Conservation (phyloP, 768 basidiomycete genomes). For the Psilocybe azurescens region DNA sequence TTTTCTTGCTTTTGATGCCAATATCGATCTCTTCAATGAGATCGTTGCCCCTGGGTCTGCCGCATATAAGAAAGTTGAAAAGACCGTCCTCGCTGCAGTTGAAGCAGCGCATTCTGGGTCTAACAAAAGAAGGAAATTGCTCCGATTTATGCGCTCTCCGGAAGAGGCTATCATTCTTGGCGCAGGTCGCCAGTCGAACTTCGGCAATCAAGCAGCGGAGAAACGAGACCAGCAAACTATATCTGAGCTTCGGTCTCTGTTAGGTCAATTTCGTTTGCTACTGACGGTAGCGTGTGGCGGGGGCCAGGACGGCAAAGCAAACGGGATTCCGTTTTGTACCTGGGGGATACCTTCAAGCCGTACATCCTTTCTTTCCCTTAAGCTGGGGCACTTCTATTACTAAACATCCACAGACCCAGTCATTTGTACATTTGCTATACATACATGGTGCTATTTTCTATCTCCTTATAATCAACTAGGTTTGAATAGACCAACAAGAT, state of each 20-base stretch:
- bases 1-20: slow-evolving; percentile 53
- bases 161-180: background rate
- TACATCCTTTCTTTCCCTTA: slow-evolving; percentile 71
- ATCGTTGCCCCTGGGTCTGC: slow-evolving; percentile 42
- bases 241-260: slow-evolving; percentile 9
- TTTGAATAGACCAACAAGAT: too few species aligned
- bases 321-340: slow-evolving; percentile 52
- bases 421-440: slow-evolving; percentile 7
- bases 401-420: background rate
- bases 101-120: slow-evolving; percentile 4
- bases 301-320: slow-evolving; percentile 27
- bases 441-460: background rate
- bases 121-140: slow-evolving; percentile 10
- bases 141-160: slow-evolving; percentile 13
- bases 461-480: too few species aligned
- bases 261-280: slow-evolving; percentile 15
- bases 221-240: slow-evolving; percentile 17
- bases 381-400: background rate
- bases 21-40: slow-evolving; percentile 36
- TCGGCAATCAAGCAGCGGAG: slow-evolving; percentile 1
- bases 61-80: slow-evolving; percentile 48
- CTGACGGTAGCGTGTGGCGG: slow-evolving; percentile 48
- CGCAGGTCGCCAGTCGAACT: background rate
- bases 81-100: slow-evolving; percentile 40
- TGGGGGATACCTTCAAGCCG: slow-evolving; percentile 64